These are phyloP conservation scores for Penicillium mononematosum DNA, from an alignment of 495 filamentous ascomycete genomes.

Conservation along the genomic window DNA sequence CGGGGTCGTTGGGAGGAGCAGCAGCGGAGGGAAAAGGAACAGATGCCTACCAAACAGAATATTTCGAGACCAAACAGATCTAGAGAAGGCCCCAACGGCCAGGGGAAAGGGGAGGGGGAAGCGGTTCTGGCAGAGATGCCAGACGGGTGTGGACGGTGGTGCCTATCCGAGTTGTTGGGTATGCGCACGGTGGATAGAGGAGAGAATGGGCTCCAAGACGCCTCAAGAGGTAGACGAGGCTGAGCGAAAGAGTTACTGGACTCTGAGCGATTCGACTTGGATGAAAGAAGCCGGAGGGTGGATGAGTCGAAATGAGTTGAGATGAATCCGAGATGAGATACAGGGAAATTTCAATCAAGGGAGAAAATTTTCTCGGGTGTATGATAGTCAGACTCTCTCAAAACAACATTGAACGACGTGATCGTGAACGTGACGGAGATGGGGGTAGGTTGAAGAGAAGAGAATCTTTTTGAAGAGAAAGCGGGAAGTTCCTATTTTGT, in stretches of 20 bases:
- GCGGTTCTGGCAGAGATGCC: constrained; percentile 33
- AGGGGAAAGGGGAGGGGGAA: constrained; percentile 10
- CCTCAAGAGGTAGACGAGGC: constrained; percentile 5
- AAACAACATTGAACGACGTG: background rate
- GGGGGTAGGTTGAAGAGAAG: constrained; percentile 11
- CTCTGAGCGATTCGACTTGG: constrained; percentile 10
- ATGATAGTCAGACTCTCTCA: background rate
- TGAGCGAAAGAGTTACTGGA: constrained; percentile 4
- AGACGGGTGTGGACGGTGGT: constrained; percentile 15
- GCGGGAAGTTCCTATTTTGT: constrained; percentile 30
- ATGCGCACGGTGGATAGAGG: background rate
- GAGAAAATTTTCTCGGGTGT: constrained; percentile 12
- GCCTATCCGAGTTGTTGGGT: constrained; percentile 15
- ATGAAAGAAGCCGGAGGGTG: constrained; percentile 10
- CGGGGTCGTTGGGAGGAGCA: constrained; percentile 1
- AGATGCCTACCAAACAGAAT: constrained; percentile 25
- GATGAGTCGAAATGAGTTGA: constrained; percentile 13
- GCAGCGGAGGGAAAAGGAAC: background rate
- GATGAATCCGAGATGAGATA: background rate
- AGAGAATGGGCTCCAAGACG: constrained; percentile 7
- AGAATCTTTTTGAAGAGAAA: constrained; percentile 32
- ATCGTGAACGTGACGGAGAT: background rate
- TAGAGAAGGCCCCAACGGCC: constrained; percentile 29
- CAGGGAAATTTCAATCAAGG: constrained; percentile 18
- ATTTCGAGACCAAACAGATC: constrained; percentile 26